Evolutionary conservation across 129 eudicot genomes (phyloP).

Genomic region (Arctium lappa): DNA sequence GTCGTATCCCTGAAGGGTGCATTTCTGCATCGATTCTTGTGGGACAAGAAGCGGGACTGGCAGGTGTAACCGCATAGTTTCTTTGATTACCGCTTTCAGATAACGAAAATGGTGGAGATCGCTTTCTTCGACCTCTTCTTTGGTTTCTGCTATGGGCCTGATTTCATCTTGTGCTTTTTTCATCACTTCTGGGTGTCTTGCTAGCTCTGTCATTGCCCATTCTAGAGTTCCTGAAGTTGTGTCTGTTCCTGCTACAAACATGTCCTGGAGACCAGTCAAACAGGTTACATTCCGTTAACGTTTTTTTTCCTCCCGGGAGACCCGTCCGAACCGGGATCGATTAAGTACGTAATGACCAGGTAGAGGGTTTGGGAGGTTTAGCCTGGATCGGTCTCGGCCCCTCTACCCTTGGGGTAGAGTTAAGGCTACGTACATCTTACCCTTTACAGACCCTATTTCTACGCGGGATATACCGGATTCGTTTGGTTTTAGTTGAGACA

Average conservation of each 20-base stretch:
- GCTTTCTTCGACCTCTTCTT: conserved; percentile 30
- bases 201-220: conserved; percentile 55
- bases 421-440: no score
- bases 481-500: no score
- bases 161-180: conserved; percentile 46
- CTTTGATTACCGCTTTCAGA: conserved; percentile 49
- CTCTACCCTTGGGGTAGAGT: no score
- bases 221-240: conserved; percentile 44
- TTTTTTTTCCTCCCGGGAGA: no score
- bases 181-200: conserved; percentile 36
- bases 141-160: conserved; percentile 14
- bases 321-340: no score
- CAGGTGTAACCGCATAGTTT: conserved; percentile 55
- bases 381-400: no score
- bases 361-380: no score
- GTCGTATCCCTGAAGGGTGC: conserved; percentile 40
- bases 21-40: conserved; percentile 40
- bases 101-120: conserved; percentile 41
- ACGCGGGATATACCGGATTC: no score
- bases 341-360: no score
- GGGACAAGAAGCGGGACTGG: conserved; percentile 61
- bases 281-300: not conserved
- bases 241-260: conserved; percentile 62
- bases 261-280: conserved; percentile 32
- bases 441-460: no score